Percentiles rank a stretch among this genome's conserved stretches.
Evolutionary conservation across 1,284 basidiomycete genomes (phyloP).

Genomic region (Ceratobasidium theobromae): DNA sequence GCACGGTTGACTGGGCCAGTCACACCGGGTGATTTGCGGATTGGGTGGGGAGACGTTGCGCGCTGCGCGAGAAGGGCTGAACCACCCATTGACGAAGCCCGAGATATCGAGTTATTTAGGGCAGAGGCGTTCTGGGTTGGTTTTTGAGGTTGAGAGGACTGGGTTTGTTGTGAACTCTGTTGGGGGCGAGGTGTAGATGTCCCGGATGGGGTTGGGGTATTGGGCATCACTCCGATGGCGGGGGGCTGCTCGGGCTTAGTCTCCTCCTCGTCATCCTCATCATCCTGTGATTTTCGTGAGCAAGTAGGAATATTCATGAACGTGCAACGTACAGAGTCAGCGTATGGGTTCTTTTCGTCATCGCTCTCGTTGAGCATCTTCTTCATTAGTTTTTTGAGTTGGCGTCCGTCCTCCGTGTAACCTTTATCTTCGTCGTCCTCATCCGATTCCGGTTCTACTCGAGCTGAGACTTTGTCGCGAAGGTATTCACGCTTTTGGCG

Average conservation of each 20-base stretch:
- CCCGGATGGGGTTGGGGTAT: slow-evolving; percentile 15
- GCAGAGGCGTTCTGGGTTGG: neutral
- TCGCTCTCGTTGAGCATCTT: slow-evolving; percentile 28
- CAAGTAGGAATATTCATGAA: neutral
- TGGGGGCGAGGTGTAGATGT: slow-evolving; percentile 11
- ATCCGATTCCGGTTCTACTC: slow-evolving; percentile 43
- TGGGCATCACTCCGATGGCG: slow-evolving; percentile 19
- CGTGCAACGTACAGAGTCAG: slow-evolving; percentile 9
- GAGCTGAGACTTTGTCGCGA: slow-evolving; percentile 68
- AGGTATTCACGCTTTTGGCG: slow-evolving; percentile 81
- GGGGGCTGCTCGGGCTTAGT: slow-evolving; percentile 25
- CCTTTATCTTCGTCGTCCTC: slow-evolving; percentile 35
- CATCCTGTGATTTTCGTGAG: slow-evolving; percentile 24
- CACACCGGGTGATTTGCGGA: slow-evolving; percentile 26
- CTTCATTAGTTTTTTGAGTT: slow-evolving; percentile 15
- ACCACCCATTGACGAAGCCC: slow-evolving; percentile 31
- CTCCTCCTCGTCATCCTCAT: slow-evolving; percentile 36
- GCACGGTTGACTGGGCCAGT: slow-evolving; percentile 17
- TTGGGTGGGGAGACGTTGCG: slow-evolving; percentile 32
- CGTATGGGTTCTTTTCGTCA: slow-evolving; percentile 33
- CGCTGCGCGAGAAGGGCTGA: slow-evolving; percentile 35
- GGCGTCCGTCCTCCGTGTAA: slow-evolving; percentile 20
- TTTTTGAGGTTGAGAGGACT: slow-evolving; percentile 14
- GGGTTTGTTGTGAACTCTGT: neutral
- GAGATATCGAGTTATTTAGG: slow-evolving; percentile 4